phyloP scores from a whole-genome alignment of 768 basidiomycete genomes.

The Saitozyma podzolica region DNA sequence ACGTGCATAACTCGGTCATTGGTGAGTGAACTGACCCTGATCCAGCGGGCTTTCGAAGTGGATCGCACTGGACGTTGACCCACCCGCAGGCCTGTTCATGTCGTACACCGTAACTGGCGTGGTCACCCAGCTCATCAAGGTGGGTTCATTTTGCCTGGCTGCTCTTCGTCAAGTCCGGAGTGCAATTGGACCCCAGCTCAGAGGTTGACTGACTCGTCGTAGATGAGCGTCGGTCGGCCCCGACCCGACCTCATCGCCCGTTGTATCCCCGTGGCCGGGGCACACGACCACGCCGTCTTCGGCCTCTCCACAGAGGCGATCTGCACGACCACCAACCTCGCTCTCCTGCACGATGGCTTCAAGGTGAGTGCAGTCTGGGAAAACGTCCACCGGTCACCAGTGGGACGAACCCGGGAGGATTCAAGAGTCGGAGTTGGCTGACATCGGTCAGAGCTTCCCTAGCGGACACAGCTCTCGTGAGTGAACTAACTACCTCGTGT shows the following conservation, averaged over 20 bases:
- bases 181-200: background rate
- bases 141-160: constrained; percentile 55
- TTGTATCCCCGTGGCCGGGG: constrained; percentile 63
- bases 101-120: constrained; percentile 73
- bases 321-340: constrained; percentile 69
- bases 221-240: constrained; percentile 58
- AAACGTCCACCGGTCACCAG: too few relatives aligned
- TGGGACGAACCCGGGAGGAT: background rate
- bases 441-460: constrained; percentile 66
- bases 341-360: constrained; percentile 75
- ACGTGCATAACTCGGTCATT: constrained; percentile 68
- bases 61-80: background rate
- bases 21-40: constrained; percentile 17
- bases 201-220: background rate
- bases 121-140: constrained; percentile 79
- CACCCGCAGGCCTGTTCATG: constrained; percentile 62
- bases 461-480: constrained; percentile 85
- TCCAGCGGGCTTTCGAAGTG: background rate
- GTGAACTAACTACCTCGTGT: constrained; percentile 37
- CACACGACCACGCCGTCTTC: constrained; percentile 65
- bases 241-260: constrained; percentile 49
- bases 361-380: constrained; percentile 53
- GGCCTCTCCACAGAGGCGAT: constrained; percentile 73
- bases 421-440: background rate
- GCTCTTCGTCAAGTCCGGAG: constrained; percentile 4